Conservation (phyloP, 164 flowering plant species). For the Vitis amurensis region DNA sequence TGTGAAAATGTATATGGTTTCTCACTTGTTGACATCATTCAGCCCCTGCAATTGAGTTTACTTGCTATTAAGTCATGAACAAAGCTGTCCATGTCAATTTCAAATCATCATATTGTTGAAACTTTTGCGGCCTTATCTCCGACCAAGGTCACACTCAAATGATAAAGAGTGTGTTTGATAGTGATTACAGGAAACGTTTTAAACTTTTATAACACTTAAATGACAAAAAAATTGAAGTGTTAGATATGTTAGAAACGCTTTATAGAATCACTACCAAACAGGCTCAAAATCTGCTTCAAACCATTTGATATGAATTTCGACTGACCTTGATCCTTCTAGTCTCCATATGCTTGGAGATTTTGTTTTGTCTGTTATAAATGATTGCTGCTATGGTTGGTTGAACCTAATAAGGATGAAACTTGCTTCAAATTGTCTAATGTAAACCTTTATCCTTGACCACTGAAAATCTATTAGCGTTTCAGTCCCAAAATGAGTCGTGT, state of each 20-base stretch:
- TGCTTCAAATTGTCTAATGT: neutral
- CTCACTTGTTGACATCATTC: too few species aligned
- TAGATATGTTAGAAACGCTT: too few species aligned
- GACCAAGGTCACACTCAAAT: neutral
- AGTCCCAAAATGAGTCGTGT: neutral
- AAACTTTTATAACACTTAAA: too few species aligned
- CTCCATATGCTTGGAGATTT: neutral
- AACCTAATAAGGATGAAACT: neutral
- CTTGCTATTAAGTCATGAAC: too few species aligned
- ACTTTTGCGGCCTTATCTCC: neutral
- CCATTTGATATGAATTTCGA: neutral
- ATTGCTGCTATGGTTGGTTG: neutral
- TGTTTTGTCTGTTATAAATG: neutral
- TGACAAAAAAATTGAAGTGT: too few species aligned
- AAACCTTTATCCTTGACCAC: neutral
- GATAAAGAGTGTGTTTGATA: too few species aligned
- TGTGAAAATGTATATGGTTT: too few species aligned
- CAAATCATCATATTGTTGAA: too few species aligned
- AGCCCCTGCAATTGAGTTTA: too few species aligned
- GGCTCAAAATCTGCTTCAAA: neutral
- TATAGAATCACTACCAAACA: too few species aligned
- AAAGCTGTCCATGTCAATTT: too few species aligned
- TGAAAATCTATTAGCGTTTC: neutral
- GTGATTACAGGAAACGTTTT: too few species aligned
- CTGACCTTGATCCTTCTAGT: neutral